Percentiles rank a stretch among this genome's conserved stretches.
These are phyloP conservation scores for Trifolium dubium DNA, from an alignment of 306 rosid genomes.

Conservation along the genomic window DNA sequence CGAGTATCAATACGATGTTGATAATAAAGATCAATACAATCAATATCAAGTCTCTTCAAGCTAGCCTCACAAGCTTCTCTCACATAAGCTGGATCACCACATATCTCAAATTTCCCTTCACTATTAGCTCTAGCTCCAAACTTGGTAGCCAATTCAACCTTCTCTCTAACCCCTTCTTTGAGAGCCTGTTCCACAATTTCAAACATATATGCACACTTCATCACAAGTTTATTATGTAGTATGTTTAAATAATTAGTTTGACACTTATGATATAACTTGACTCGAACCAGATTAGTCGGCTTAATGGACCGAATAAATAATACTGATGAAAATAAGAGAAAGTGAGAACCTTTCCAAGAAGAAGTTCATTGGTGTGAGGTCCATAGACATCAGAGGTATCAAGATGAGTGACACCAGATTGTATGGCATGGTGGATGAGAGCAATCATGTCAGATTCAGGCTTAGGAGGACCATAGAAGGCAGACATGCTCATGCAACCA, in stretches of 20 bases:
- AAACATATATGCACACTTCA: neutral
- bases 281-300: too few relatives aligned
- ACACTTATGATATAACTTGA: too few relatives aligned
- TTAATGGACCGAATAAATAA: too few relatives aligned
- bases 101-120: slow-evolving; percentile 41
- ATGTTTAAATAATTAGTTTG: too few relatives aligned
- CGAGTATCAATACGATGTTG: slow-evolving; percentile 69
- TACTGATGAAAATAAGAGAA: too few relatives aligned
- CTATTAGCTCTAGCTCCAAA: slow-evolving; percentile 38
- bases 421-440: slow-evolving; percentile 65
- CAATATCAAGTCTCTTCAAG: slow-evolving; percentile 61
- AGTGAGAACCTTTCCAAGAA: slow-evolving; percentile 55
- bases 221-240: neutral
- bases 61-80: slow-evolving; percentile 74
- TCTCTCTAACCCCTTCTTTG: slow-evolving; percentile 49
- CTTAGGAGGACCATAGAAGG: slow-evolving; percentile 65
- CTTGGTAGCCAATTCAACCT: slow-evolving; percentile 66
- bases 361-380: slow-evolving; percentile 67
- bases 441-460: slow-evolving; percentile 71
- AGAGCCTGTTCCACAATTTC: slow-evolving; percentile 41
- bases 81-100: slow-evolving; percentile 69
- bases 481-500: slow-evolving; percentile 80
- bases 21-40: slow-evolving; percentile 77
- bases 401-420: slow-evolving; percentile 65
- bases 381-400: slow-evolving; percentile 72